phyloP scores from a whole-genome alignment of 1,139 yeast species.

The Scheffersomyces parashehatae region DNA sequence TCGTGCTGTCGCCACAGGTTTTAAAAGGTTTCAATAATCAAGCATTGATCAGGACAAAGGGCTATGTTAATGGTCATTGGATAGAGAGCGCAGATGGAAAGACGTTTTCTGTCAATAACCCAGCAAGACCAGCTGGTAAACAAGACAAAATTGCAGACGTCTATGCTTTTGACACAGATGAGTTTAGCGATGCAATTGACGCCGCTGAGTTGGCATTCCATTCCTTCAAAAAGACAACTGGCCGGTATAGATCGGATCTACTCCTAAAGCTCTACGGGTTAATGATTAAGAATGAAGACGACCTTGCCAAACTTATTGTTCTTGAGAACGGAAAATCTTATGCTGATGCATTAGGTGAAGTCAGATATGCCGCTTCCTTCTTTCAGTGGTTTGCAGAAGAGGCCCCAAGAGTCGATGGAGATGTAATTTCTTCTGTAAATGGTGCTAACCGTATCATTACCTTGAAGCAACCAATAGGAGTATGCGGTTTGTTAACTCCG shows the following conservation, averaged over 20 bases:
- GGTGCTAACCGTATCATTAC: slow-evolving; percentile 19
- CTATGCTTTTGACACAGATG: slow-evolving; percentile 33
- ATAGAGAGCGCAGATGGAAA: slow-evolving; percentile 22
- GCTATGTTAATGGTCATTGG: slow-evolving; percentile 49
- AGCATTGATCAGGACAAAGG: slow-evolving; percentile 36
- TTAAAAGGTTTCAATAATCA: slow-evolving; percentile 28
- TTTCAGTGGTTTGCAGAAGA: slow-evolving; percentile 43
- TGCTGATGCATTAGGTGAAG: slow-evolving; percentile 34
- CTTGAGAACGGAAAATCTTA: slow-evolving; percentile 36
- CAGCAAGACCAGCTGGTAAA: slow-evolving; percentile 32
- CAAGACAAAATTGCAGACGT: slow-evolving; percentile 36
- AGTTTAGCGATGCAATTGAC: slow-evolving; percentile 39
- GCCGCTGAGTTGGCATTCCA: slow-evolving; percentile 39
- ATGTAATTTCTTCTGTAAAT: slow-evolving; percentile 22
- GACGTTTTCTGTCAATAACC: slow-evolving; percentile 47
- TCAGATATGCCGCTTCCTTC: slow-evolving; percentile 33
- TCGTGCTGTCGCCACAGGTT: slow-evolving; percentile 9
- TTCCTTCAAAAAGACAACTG: slow-evolving; percentile 37
- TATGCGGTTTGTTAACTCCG: slow-evolving; percentile 88
- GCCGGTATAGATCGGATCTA: slow-evolving; percentile 39
- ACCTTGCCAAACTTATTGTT: slow-evolving; percentile 30
- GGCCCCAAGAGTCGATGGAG: slow-evolving; percentile 33
- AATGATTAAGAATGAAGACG: slow-evolving; percentile 26
- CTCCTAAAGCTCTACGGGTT: slow-evolving; percentile 30
- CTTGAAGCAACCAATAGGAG: slow-evolving; percentile 57